Base-by-base conservation (phyloP, 192 early-diverging fungal genomes). In the Borealophlyctis nickersoniae region DNA sequence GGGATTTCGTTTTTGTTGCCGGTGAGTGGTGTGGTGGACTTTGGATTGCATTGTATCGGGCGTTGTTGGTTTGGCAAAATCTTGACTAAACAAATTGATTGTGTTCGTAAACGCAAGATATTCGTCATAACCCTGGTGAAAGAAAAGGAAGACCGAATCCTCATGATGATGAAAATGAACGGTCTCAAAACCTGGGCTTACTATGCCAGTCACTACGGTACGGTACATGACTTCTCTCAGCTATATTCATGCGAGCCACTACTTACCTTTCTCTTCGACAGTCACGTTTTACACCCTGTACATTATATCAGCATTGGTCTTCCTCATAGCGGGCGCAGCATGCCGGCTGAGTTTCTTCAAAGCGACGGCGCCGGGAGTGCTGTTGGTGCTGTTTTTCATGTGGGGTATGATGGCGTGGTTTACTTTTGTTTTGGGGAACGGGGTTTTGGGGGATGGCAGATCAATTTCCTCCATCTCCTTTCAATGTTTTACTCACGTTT, bases 1-100 rank as follows among this genome's bases (percentile, higher is more conserved):
- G 89, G 87, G n/a, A 73, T 91, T 2, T 80, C 75, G 2, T 90
- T 90, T 76, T 52, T 91, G 66, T 61, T 91, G 1, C 88, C 87
- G 2, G 62, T 63, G 14, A 57, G 36, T 56, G 23, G n/a, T 19
- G 19, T 55, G 4, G 27, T n/a, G 16, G n/a, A n/a, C 7, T 9
- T 11, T 26, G 52, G 11, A 13, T 48, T 48, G 39, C 39, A 13
- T 48, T 48, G n/a, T n/a, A n/a, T n/a, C n/a, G n/a, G n/a, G n/a
- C 39, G n/a, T 48, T 9, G 39, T 48, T n/a, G 39, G n/a, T 48
- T 48, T 9, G 11, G n/a, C 9, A 48, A n/a, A n/a, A 48, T 48
- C 11, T n/a, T n/a, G 39, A n/a, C 39, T 48, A n/a, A 48, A n/a
- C 39, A 48, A 27, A 52, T 52, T n/a, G 39, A 48, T n/a, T 7